Percentiles rank a stretch among this genome's conserved stretches.
These are phyloP conservation scores for Paramecium tetraurelia DNA, from an alignment of 73 alveolate species.

Conservation along the genomic window DNA sequence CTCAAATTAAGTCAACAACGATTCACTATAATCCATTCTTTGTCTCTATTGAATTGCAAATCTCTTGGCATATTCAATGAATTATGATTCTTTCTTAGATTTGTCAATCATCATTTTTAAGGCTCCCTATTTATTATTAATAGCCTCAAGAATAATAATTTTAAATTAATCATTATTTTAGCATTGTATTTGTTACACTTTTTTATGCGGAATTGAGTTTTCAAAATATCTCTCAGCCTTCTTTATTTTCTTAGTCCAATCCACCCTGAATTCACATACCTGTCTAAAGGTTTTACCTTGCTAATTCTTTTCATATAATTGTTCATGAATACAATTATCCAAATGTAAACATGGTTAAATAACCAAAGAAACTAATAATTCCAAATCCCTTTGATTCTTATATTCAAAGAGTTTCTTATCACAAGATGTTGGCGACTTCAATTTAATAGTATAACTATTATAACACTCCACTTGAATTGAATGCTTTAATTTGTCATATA, in stretches of 20 bases:
- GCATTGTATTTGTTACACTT: background rate
- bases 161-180: background rate
- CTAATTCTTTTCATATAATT: conserved; percentile 15
- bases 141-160: background rate
- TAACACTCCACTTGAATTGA: background rate
- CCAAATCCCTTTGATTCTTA: background rate
- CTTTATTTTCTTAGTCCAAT: background rate
- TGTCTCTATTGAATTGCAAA: background rate
- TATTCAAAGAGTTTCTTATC: background rate
- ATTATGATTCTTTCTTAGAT: background rate
- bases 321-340: conserved; percentile 5
- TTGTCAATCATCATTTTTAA: background rate
- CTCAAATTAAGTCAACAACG: conserved; percentile 3
- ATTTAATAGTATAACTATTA: background rate
- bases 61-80: conserved; percentile 17
- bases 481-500: background rate
- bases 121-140: background rate
- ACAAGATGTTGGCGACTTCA: background rate
- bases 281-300: conserved; percentile 15
- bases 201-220: background rate
- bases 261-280: conserved; percentile 27
- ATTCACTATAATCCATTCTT: background rate
- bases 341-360: conserved; percentile 4
- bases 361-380: background rate
- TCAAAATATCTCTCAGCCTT: background rate